phyloP scores from a whole-genome alignment of 805 yeast genomes.

The Pichia kluyveri region DNA sequence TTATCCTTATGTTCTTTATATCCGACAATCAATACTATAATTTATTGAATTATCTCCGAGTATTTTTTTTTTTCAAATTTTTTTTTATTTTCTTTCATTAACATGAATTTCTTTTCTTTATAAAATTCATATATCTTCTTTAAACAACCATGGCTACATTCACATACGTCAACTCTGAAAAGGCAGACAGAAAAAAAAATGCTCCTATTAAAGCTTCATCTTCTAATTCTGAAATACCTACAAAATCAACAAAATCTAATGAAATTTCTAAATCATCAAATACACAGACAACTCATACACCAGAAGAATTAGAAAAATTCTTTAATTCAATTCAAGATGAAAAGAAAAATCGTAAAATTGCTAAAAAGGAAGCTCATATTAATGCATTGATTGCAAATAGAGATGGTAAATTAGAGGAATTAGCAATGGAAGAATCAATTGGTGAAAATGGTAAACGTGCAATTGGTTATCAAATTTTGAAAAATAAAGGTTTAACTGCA shows the following conservation, averaged over 20 bases:
- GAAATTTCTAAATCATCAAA: too few relatives aligned
- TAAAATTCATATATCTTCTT: not conserved
- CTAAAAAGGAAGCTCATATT: conserved; percentile 56
- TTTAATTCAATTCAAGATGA: conserved; percentile 9
- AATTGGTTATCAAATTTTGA: conserved; percentile 84
- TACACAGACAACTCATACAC: not conserved
- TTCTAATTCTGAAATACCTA: too few relatives aligned
- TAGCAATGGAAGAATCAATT: conserved; percentile 39
- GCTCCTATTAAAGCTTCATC: too few relatives aligned
- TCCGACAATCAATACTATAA: too few relatives aligned
- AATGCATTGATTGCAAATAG: conserved; percentile 70
- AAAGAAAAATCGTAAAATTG: conserved; percentile 39
- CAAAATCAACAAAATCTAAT: too few relatives aligned
- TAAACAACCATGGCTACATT: not conserved
- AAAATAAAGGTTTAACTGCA: conserved; percentile 94
- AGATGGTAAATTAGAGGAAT: conserved; percentile 74
- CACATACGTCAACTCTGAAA: not conserved
- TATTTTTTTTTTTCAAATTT: too few relatives aligned
- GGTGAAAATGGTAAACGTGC: conserved; percentile 91
- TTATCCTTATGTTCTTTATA: too few relatives aligned
- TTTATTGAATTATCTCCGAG: too few relatives aligned
- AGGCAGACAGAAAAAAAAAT: not conserved
- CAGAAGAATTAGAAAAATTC: conserved; percentile 5
- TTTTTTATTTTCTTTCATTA: too few relatives aligned
- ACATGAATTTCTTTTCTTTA: not conserved